These are phyloP conservation scores for Malbranchea zuffiana DNA, from an alignment of 2,329 filamentous ascomycete species.

Conservation along the genomic window DNA sequence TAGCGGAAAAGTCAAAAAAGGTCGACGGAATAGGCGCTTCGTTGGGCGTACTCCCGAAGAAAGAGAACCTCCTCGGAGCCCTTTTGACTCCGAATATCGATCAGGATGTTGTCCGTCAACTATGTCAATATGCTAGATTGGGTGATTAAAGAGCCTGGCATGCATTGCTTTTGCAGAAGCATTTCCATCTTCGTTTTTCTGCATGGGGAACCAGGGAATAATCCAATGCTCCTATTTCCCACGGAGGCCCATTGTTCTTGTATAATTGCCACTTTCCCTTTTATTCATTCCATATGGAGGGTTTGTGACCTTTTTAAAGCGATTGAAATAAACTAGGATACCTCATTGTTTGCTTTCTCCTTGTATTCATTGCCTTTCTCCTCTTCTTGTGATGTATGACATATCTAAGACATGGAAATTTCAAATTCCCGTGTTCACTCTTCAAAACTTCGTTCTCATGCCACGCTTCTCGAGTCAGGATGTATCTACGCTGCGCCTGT, in stretches of 20 bases:
- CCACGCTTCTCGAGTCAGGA: too few species aligned
- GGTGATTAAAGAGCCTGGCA: too few species aligned
- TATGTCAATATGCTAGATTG: slow-evolving; percentile 53
- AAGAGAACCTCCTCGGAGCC: slow-evolving; percentile 56
- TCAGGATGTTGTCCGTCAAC: slow-evolving; percentile 52
- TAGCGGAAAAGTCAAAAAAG: slow-evolving; percentile 55
- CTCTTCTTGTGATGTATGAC: not conserved
- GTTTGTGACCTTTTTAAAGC: not conserved
- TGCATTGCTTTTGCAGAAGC: slow-evolving; percentile 4
- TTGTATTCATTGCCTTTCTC: not conserved
- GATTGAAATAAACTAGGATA: slow-evolving; percentile 5
- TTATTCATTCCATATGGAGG: not conserved
- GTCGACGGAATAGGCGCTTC: slow-evolving; percentile 41
- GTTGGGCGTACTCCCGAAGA: slow-evolving; percentile 52
- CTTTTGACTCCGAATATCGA: slow-evolving; percentile 57
- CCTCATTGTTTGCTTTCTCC: not conserved
- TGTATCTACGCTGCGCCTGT: too few species aligned
- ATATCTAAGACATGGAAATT: not conserved
- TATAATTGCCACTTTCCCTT: not conserved
- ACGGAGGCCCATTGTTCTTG: too few species aligned
- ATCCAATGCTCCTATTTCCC: too few species aligned
- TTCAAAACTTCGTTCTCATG: too few species aligned
- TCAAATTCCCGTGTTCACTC: too few species aligned
- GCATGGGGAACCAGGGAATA: too few species aligned
- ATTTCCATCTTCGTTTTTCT: too few species aligned